Base-by-base conservation (phyloP, 257 asterid genomes). In the Solanum dulcamara region DNA sequence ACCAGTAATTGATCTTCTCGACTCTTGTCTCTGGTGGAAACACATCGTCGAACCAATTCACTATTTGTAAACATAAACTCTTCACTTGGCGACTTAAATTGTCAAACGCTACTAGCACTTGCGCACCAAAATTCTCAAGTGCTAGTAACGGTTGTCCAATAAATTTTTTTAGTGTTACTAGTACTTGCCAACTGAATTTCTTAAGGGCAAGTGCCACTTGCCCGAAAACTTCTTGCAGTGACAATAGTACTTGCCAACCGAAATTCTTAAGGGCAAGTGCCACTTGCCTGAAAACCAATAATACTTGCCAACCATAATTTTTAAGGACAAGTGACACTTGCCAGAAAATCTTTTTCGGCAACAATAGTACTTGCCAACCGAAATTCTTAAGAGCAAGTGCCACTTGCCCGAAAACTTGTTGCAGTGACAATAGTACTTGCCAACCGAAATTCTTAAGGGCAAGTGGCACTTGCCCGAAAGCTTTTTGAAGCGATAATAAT, bases 11-110 rank as follows among this genome's bases (percentile, higher is more conserved):
- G 75, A 91, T 35, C 87, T 88, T 87, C 4, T 88, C 90, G 0
- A 72, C 84, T 84, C 92, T 85, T 10, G 93, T 91, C 6, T 87
- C 93, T 50, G 89, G 90, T 42, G 93, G 88, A 32, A 89, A 84
- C 13, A 79, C 84, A 9, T 71, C n/a, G 81, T 89, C 88, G 8
- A 90, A 55, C 93, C 94, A 90, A 10, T 51, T 85, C 66, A 85
- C 1, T 1, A 84, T 71, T 44, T 83, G 28, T 5, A 62, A 88
- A 38, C 1, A 40, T 38, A 22, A 72, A n/a, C 13, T 72, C 35
- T 12, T 38, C 3, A 67, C 75, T 32, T 67, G 44, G 44, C 75
- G 33, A 67, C 26, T 32, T 0, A 32, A 32, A 67, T 18, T 17
- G 24, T 67, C 44, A 32, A 72, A n/a, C 2, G n/a, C 53, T 44